Evolutionary conservation across 345 rosid species (phyloP).

Genomic region (sweet orange (Citrus sinensis)): DVS_A1.0 CM039163.1:52031001-52031500

Average conservation of each 20-base stretch:
- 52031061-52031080: not conserved
- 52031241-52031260: constrained; percentile 82
- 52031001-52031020: not conserved
- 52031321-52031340: constrained; percentile 39
- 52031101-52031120: not conserved
- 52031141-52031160: not conserved
- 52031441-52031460: constrained; percentile 46
- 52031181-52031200: not conserved
- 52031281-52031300: constrained; percentile 50
- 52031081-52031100: not conserved
- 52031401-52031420: constrained; percentile 48
- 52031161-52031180: not conserved
- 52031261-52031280: constrained; percentile 54
- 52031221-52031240: constrained; percentile 69
- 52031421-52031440: constrained; percentile 42
- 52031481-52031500: constrained; percentile 48
- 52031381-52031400: constrained; percentile 49
- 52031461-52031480: constrained; percentile 40
- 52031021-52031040: not conserved
- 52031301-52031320: constrained; percentile 37
- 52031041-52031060: not conserved
- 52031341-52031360: constrained; percentile 45
- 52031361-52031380: constrained; percentile 46
- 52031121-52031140: not conserved
- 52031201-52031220: not conserved